Percentiles rank a stretch among this genome's conserved stretches.
Evolutionary conservation across 2,329 filamentous ascomycete species (phyloP).

Genomic region (Fusarium chaquense): DNA sequence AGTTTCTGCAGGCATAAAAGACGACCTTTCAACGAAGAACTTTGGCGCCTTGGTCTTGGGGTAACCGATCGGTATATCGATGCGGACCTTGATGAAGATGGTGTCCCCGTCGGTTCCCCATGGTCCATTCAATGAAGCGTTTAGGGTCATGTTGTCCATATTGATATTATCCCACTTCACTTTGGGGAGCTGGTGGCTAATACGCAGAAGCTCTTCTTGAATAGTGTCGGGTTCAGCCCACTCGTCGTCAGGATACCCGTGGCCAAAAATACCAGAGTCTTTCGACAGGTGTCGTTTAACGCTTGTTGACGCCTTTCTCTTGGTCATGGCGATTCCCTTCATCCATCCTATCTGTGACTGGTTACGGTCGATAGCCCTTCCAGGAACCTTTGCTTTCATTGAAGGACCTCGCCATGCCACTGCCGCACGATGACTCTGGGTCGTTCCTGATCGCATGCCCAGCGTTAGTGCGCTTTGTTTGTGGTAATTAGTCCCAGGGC

Average conservation of each 20-base stretch:
- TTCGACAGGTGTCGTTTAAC: slow-evolving; percentile 62
- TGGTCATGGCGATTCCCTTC: slow-evolving; percentile 75
- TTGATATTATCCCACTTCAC: slow-evolving; percentile 74
- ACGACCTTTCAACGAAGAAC: slow-evolving; percentile 72
- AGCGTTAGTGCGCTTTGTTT: slow-evolving; percentile 60
- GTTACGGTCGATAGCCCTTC: slow-evolving; percentile 59
- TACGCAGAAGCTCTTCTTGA: slow-evolving; percentile 73
- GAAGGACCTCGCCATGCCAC: slow-evolving; percentile 67
- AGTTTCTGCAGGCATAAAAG: slow-evolving; percentile 69
- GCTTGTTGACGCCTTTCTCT: slow-evolving; percentile 61
- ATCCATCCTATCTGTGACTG: slow-evolving; percentile 75
- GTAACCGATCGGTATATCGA: slow-evolving; percentile 70
- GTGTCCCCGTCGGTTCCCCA: slow-evolving; percentile 69
- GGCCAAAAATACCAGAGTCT: slow-evolving; percentile 64
- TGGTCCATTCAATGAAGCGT: slow-evolving; percentile 72
- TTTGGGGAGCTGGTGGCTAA: slow-evolving; percentile 71
- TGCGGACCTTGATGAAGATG: slow-evolving; percentile 72
- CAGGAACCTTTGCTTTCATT: slow-evolving; percentile 67
- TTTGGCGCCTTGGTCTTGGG: slow-evolving; percentile 68
- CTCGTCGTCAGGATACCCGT: slow-evolving; percentile 65
- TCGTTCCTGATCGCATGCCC: slow-evolving; percentile 56
- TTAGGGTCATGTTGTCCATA: slow-evolving; percentile 69
- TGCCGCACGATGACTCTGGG: slow-evolving; percentile 48
- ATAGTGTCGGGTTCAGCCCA: slow-evolving; percentile 73
- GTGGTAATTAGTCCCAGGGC: slow-evolving; percentile 59